These are phyloP conservation scores for Dothistroma septosporum DNA, from an alignment of 2,329 filamentous ascomycete genomes.

Conservation along the genomic window DNA sequence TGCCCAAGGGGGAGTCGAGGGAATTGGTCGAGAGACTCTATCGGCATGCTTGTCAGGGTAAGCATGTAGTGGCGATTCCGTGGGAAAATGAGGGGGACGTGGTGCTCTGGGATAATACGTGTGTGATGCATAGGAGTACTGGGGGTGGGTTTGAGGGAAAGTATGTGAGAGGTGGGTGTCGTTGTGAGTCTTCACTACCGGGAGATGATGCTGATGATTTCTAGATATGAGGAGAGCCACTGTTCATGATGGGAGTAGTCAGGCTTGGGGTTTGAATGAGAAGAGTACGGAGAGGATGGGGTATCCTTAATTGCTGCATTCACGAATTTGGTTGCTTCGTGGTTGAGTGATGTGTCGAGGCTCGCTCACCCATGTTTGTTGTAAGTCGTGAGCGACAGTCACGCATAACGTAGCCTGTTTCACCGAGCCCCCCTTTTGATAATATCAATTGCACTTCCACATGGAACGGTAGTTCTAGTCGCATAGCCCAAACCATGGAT, in stretches of 20 bases:
- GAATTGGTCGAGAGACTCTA: slow-evolving; percentile 42
- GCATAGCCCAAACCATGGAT: neutral
- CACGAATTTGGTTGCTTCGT: neutral
- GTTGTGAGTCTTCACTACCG: neutral
- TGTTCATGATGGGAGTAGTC: slow-evolving; percentile 47
- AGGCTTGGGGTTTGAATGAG: slow-evolving; percentile 45
- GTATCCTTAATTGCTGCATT: slow-evolving; percentile 2
- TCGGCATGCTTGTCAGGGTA: slow-evolving; percentile 46
- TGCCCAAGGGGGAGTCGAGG: slow-evolving; percentile 35
- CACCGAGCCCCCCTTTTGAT: neutral
- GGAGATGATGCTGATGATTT: slow-evolving; percentile 11
- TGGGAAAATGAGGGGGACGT: slow-evolving; percentile 52
- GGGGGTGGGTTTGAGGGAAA: slow-evolving; percentile 48
- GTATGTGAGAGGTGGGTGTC: slow-evolving; percentile 17
- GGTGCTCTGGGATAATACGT: slow-evolving; percentile 58
- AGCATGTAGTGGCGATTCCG: slow-evolving; percentile 45
- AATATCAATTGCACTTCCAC: neutral
- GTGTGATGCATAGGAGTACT: slow-evolving; percentile 52
- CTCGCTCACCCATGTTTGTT: neutral
- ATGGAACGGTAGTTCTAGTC: neutral
- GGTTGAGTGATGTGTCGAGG: neutral
- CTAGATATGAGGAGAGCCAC: slow-evolving; percentile 56
- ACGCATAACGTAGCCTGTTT: neutral
- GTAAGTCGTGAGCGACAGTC: neutral
- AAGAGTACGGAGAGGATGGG: slow-evolving; percentile 21